Base-by-base conservation (phyloP, 2,329 filamentous ascomycete genomes). In the Botrytis cinerea region DNA sequence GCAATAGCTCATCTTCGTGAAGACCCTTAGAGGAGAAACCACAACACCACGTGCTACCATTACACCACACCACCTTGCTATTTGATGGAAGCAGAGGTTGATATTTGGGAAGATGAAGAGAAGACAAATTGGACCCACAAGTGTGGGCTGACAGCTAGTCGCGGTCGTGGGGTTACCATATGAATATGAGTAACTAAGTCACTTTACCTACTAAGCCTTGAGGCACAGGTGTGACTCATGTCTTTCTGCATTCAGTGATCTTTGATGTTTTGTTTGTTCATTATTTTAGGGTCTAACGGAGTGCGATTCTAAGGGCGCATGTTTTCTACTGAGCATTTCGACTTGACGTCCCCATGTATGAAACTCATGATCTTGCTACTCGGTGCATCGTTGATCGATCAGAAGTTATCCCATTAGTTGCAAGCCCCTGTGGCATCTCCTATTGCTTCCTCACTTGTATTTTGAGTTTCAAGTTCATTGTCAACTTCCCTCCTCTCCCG, bases 11-110 rank as follows among this genome's bases (percentile, higher is more conserved):
- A 3, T 12, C 32, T 40, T 67, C 64, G 64, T 67, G 64, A 67
- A 54, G 64, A 67, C 64, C 64, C 64, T 28, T 2, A 28, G 64
- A 54, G 64, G 64, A 54, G 64, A 67, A 67, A 67, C 64, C 64
- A 67, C 64, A 67, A 67, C 64, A 67, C 64, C 46, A 67, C 64
- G 64, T 67, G 64, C 64, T 67, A 67, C 64, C 64, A 67, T 67
- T 67, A 67, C 64, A 67, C 64, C 64, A 67, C 64, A 67, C 64
- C 64, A 67, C 64, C 64, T 54, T 67, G 2, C 40, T 14, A 43
- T 45, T 64, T 45, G 64, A 54, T 54, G 35, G 0, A 45, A 1
- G 0, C 1, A 0, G 3, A 1, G 0, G 0, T 0, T 4, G 4
- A 0, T 1, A 7, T 12, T 38, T 22, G 20, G 32, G 4, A 6